Conservation (phyloP, 225 moss, liverwort and hornwort species). For the Ulota crispa region DNA sequence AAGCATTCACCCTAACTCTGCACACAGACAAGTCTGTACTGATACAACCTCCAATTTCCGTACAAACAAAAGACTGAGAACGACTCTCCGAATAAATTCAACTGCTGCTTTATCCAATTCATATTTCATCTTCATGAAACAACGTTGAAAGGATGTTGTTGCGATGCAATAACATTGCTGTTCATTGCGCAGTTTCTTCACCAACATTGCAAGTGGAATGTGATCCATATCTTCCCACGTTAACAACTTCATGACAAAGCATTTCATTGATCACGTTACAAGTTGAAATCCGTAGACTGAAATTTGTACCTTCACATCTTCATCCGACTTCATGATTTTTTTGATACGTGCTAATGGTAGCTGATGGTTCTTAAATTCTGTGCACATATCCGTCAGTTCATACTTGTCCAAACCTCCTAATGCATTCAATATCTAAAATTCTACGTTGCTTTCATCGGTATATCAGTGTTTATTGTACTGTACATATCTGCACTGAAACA, state of each 20-base stretch:
- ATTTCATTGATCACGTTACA: neutral
- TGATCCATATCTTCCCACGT: neutral
- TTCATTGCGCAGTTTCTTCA: conserved; percentile 2
- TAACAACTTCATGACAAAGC: neutral
- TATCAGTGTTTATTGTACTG: neutral
- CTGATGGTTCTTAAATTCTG: conserved; percentile 62
- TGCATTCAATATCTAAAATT: neutral
- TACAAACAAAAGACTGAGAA: neutral
- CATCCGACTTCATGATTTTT: conserved; percentile 57
- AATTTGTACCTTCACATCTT: conserved; percentile 49
- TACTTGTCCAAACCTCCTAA: neutral
- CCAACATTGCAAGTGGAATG: neutral
- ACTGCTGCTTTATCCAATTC: neutral
- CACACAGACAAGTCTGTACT: neutral
- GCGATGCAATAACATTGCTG: neutral
- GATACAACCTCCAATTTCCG: neutral
- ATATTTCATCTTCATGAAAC: neutral
- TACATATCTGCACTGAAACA: neutral
- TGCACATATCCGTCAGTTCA: conserved; percentile 10
- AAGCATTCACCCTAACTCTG: neutral
- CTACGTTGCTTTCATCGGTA: neutral
- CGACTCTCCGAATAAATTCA: neutral
- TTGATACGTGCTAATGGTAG: conserved; percentile 55
- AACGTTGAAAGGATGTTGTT: neutral
- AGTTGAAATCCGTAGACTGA: neutral